A percentile compares a stretch with the other conserved stretches of the same genome.
phyloP scores from a whole-genome alignment of 2,329 filamentous ascomycete genomes.

The Colletotrichum chrysophilum region DNA sequence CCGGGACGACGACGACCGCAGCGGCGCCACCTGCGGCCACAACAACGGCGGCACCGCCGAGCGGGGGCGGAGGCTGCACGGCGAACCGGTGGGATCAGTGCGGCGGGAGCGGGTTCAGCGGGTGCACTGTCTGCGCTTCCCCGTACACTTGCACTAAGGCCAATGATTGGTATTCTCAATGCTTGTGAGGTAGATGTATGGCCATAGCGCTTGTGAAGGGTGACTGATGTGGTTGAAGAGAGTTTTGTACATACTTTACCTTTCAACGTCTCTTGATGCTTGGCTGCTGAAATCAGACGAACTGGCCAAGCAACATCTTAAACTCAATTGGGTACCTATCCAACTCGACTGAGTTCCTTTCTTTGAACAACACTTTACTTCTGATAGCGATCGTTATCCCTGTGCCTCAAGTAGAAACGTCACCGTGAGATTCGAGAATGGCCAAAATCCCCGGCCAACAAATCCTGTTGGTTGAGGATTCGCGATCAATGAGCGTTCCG shows the following conservation, averaged over 20 bases:
- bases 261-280: neutral
- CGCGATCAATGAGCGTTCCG: neutral
- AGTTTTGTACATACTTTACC: neutral
- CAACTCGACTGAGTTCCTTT: neutral
- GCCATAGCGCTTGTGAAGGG: fast-evolving
- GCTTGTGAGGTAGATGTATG: neutral
- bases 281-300: neutral
- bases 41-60: slow-evolving; percentile 11
- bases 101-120: slow-evolving; percentile 23
- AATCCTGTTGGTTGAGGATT: neutral
- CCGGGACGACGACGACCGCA: slow-evolving; percentile 14
- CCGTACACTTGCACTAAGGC: slow-evolving; percentile 17
- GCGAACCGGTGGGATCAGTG: slow-evolving; percentile 22
- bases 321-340: neutral
- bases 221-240: neutral
- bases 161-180: slow-evolving; percentile 24
- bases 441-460: neutral
- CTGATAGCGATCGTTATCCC: fast-evolving
- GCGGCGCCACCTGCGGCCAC: slow-evolving; percentile 14
- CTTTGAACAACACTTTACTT: neutral
- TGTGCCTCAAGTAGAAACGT: neutral
- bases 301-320: neutral
- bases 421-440: neutral
- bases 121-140: slow-evolving; percentile 13
- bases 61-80: slow-evolving; percentile 4